These are phyloP conservation scores for Clathrospora elynae DNA, from an alignment of 2,329 filamentous ascomycete species.

Conservation along the genomic window DNA sequence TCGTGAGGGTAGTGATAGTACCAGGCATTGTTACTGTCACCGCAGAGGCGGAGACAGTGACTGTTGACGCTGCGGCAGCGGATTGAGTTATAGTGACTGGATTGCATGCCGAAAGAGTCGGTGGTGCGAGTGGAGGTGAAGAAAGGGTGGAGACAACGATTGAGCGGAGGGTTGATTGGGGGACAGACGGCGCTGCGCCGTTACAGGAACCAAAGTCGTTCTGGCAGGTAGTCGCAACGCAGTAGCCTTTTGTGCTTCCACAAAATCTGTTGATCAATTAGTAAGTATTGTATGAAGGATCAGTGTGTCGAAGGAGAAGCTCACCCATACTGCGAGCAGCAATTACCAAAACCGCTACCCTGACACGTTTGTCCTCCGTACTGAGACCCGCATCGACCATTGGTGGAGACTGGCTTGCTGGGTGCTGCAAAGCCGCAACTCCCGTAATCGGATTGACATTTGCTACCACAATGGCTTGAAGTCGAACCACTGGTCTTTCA, in stretches of 20 bases:
- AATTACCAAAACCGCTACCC: neutral
- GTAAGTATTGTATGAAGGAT: neutral
- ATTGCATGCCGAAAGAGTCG: neutral
- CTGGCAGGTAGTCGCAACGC: neutral
- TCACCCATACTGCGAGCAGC: neutral
- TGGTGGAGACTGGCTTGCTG: neutral
- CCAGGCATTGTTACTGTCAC: neutral
- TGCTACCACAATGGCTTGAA: neutral
- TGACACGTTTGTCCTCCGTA: neutral
- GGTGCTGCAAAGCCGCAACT: neutral
- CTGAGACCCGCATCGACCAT: neutral
- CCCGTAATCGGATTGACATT: neutral
- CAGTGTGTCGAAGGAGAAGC: too few relatives aligned
- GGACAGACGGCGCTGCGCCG: neutral
- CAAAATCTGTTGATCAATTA: neutral
- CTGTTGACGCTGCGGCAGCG: neutral
- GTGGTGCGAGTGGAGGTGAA: neutral
- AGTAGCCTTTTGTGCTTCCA: neutral
- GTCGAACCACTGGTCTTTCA: neutral
- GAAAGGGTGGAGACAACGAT: neutral
- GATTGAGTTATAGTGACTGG: neutral
- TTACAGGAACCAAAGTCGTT: neutral
- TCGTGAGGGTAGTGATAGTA: neutral
- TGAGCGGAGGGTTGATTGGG: neutral
- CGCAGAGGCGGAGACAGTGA: neutral